Base-by-base conservation (phyloP, 495 filamentous ascomycete genomes). In the Pyronema omphalodes region DNA sequence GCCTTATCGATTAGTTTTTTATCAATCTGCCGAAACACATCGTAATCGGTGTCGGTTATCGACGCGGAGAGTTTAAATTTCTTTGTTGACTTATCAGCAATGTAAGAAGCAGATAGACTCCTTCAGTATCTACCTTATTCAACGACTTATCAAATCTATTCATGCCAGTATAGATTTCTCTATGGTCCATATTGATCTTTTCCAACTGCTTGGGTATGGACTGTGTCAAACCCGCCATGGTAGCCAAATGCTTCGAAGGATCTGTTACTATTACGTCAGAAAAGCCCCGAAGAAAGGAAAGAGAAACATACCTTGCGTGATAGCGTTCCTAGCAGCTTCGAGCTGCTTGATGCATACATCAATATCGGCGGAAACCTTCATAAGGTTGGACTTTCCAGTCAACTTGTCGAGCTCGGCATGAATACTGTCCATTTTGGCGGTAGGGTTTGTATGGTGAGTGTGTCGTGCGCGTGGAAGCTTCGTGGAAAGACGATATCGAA, bases 1-100 rank as follows among this genome's bases (percentile, higher is more conserved):
- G 91, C 91, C 18, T 88, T 75, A 66, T 96, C 89, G 60, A 95
- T 84, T 8, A 94, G 74, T 37, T 74, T 68, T 5, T 81, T 71
- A 55, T 93, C 80, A 19, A 80, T 52, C 75, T 5, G 78, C 79
- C 23, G 23, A 59, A 94, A 76, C n/a, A 77, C 82, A 66, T 94
- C 87, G 63, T 85, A 80, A 41, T 88, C 84, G 45, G 79, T 81
- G 0, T 87, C 86, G 3, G 94, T 71, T 7, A 86, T 84, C 47
- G 81, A 80, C 0, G 91, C 87, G 3, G 94, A 71, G 2, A 82
- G 74, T 60, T 82, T 82, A 59, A 91, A 87, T 55, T 83, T 76
- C 83, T 86, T 58, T 39, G 23, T 29, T 5, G 5, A 2, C 23
- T 29, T 29, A 5, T 29, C 23, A 35, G 39, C 19, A 34, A 43